Conservation (phyloP, 305 asterid species). For the Nicotiana rustica region DNA sequence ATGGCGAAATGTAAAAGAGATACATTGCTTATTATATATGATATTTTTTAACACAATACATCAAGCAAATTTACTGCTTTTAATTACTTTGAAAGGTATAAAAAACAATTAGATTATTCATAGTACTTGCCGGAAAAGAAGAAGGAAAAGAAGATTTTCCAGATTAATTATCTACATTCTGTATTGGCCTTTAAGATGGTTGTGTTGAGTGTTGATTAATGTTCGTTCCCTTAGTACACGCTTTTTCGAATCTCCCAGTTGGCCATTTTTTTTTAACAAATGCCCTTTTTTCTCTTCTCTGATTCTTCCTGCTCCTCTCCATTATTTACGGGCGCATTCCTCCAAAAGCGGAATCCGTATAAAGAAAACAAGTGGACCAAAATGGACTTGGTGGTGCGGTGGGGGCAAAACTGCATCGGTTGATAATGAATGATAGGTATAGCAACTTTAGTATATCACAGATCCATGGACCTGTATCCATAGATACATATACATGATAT, state of each 20-base stretch:
- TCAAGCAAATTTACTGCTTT: background rate
- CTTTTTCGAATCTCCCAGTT: background rate
- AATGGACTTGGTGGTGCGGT: background rate
- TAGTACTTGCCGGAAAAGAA: no score
- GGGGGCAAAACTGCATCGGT: background rate
- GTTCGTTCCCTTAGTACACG: background rate
- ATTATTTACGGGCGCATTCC: no score
- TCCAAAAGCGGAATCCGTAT: no score
- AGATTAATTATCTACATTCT: background rate
- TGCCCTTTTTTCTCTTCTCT: no score
- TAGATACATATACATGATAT: no score
- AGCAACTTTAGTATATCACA: no score
- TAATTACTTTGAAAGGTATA: no score
- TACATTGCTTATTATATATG: slow-evolving; percentile 4
- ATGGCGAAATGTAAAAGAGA: background rate
- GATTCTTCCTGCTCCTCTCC: no score
- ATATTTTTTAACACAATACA: background rate
- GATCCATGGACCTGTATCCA: no score
- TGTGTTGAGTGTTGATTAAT: background rate
- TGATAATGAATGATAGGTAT: background rate
- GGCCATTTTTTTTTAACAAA: no score
- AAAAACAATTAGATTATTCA: no score
- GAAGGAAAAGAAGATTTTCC: no score
- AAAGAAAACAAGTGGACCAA: background rate
- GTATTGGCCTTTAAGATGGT: background rate